Conservation (phyloP, 2,329 filamentous ascomycete species). For the Pyrenochaeta sp. region DNA sequence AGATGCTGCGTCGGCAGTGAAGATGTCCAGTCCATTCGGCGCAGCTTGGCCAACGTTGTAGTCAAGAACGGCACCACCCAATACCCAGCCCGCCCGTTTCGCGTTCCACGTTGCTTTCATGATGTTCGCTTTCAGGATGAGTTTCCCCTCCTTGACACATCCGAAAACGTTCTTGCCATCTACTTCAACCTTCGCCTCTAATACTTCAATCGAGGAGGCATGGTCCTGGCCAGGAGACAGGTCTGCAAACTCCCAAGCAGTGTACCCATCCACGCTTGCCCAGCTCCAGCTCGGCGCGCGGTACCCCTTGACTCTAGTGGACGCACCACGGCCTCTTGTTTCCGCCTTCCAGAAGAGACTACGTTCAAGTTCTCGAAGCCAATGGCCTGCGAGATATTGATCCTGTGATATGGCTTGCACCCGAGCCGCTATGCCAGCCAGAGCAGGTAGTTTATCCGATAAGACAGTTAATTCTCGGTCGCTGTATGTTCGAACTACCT, state of each 20-base stretch:
- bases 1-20: not conserved
- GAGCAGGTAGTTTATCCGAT: slow-evolving; percentile 6
- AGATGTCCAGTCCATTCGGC: not conserved
- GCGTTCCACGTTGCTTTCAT: not conserved
- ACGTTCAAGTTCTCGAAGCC: slow-evolving; percentile 4
- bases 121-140: slow-evolving; percentile 1
- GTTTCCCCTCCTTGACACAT: not conserved
- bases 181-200: not conserved
- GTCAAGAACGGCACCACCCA: not conserved
- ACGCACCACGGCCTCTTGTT: not conserved
- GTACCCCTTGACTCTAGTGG: slow-evolving; percentile 1
- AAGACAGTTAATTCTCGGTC: not conserved
- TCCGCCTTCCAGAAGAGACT: slow-evolving; percentile 5
- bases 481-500: not conserved
- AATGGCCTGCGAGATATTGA: slow-evolving; percentile 3
- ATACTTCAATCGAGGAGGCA: not conserved
- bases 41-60: not conserved
- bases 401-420: slow-evolving; percentile 3
- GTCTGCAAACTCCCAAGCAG: not conserved
- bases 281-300: slow-evolving; percentile 12
- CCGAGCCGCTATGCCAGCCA: slow-evolving; percentile 7
- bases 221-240: not conserved
- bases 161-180: slow-evolving; percentile 6
- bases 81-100: not conserved
- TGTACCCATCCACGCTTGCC: slow-evolving; percentile 3